Percentiles rank a stretch among this genome's conserved stretches.
Evolutionary conservation across 306 rosid species (phyloP).

Genomic region (Luffa aegyptiaca): DNA sequence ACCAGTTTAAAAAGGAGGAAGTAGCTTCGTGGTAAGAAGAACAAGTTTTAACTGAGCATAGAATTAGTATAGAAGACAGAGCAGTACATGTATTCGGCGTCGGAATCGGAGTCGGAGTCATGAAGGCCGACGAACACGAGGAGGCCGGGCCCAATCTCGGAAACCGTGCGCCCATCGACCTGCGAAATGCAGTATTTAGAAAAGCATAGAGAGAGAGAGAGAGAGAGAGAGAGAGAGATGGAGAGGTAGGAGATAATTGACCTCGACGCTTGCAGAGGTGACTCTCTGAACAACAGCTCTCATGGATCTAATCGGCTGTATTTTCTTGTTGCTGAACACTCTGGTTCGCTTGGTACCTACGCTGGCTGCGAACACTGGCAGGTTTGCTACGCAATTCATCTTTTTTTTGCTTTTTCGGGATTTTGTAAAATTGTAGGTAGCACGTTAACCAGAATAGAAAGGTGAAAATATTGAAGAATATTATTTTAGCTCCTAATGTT

Average conservation of each 20-base stretch:
- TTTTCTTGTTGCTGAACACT: neutral
- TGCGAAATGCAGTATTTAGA: conserved; percentile 17
- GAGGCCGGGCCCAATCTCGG: conserved; percentile 89
- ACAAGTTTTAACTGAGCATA: neutral
- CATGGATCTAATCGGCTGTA: conserved; percentile 47
- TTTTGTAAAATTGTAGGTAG: neutral
- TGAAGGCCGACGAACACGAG: conserved; percentile 83
- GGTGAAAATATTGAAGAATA: neutral
- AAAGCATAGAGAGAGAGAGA: neutral
- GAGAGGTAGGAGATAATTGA: conserved; percentile 1
- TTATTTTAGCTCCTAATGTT: neutral
- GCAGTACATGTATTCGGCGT: conserved; percentile 69
- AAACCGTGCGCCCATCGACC: conserved; percentile 68
- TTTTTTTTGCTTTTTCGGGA: neutral
- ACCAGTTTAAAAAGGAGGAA: neutral
- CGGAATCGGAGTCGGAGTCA: conserved; percentile 65
- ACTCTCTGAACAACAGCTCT: conserved; percentile 88
- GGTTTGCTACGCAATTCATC: conserved; percentile 14
- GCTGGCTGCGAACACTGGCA: conserved; percentile 8
- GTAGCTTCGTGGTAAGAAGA: neutral
- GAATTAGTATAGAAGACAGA: neutral
- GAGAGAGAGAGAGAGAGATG: neutral
- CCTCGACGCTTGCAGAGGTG: conserved; percentile 80
- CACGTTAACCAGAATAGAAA: neutral
- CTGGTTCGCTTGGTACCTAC: conserved; percentile 5